A percentile compares a stretch with the other conserved stretches of the same genome.
phyloP scores from a whole-genome alignment of 1,284 basidiomycete species.

The Meira miltonrushii region DNA sequence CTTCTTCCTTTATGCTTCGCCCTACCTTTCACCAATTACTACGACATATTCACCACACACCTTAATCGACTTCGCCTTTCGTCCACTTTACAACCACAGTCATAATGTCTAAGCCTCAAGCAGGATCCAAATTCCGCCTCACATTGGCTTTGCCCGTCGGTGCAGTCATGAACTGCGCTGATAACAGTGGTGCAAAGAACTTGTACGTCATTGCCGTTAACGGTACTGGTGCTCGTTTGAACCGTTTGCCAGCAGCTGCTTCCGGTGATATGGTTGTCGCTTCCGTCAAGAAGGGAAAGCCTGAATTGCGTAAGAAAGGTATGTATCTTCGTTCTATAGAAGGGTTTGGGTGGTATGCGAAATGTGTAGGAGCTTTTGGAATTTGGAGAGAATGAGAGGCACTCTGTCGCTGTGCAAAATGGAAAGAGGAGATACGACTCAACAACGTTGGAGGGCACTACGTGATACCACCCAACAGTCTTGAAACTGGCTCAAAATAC shows the following conservation, averaged over 20 bases:
- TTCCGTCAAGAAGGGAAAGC: conserved; percentile 99
- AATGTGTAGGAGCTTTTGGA: background rate
- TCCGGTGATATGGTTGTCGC: conserved; percentile 99
- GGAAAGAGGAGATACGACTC: background rate
- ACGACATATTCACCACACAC: too few relatives aligned
- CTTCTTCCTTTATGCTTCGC: too few relatives aligned
- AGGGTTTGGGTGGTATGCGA: background rate
- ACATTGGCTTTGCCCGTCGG: conserved; percentile 75
- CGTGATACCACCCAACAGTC: too few relatives aligned
- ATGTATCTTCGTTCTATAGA: conserved; percentile 53
- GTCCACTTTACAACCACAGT: background rate
- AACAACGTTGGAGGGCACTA: background rate
- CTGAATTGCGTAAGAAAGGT: conserved; percentile 99
- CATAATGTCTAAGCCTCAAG: conserved; percentile 52
- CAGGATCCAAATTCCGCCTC: conserved; percentile 95
- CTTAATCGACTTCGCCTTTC: too few relatives aligned
- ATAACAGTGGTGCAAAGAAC: conserved; percentile 98
- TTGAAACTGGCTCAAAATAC: background rate
- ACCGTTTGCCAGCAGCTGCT: conserved; percentile 95
- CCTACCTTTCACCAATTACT: too few relatives aligned
- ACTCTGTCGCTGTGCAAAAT: background rate
- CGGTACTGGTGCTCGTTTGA: conserved; percentile 90
- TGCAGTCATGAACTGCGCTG: conserved; percentile 97
- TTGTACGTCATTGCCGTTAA: conserved; percentile 84
- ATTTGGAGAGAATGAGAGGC: background rate